Evolutionary conservation across 1,284 basidiomycete species (phyloP).

Genomic region (Irpex sp.): DNA sequence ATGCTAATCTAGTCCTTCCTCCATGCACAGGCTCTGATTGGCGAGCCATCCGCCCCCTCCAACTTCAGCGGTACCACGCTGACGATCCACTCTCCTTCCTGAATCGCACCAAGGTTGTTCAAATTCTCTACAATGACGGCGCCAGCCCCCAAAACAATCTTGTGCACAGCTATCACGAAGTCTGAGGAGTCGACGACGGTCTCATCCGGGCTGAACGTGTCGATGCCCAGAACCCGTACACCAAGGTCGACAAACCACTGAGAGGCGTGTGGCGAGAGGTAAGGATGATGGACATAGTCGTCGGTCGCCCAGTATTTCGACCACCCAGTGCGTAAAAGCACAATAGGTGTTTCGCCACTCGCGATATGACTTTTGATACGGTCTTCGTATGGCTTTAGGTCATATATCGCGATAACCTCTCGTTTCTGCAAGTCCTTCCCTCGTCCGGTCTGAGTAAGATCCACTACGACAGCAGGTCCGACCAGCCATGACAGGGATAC

Average conservation of each 20-base stretch:
- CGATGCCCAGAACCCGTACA: conserved; percentile 53
- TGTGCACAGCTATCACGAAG: conserved; percentile 49
- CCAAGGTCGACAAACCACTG: conserved; percentile 45
- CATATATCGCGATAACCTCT: conserved; percentile 10
- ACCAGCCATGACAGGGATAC: conserved; percentile 44
- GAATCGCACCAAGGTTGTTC: conserved; percentile 42
- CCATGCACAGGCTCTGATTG: conserved; percentile 62
- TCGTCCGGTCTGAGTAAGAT: conserved; percentile 26
- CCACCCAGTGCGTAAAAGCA: conserved; percentile 59
- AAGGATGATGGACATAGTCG: conserved; percentile 61
- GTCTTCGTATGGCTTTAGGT: conserved; percentile 6
- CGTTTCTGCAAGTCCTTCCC: conserved; percentile 3
- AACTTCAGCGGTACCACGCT: conserved; percentile 57
- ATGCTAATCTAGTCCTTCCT: neutral
- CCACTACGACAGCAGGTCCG: conserved; percentile 45
- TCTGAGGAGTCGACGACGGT: conserved; percentile 34
- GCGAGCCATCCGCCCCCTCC: conserved; percentile 58
- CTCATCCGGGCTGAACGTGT: conserved; percentile 64
- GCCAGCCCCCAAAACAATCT: conserved; percentile 51
- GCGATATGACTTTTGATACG: conserved; percentile 25
- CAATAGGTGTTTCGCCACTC: conserved; percentile 26
- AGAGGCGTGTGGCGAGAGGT: conserved; percentile 50
- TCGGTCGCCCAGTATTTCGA: conserved; percentile 47
- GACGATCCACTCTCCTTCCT: conserved; percentile 41
- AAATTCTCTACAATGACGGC: conserved; percentile 69